These are phyloP conservation scores for Lathyrus tuberosus DNA, from an alignment of 306 rosid species.

Conservation along the genomic window DNA sequence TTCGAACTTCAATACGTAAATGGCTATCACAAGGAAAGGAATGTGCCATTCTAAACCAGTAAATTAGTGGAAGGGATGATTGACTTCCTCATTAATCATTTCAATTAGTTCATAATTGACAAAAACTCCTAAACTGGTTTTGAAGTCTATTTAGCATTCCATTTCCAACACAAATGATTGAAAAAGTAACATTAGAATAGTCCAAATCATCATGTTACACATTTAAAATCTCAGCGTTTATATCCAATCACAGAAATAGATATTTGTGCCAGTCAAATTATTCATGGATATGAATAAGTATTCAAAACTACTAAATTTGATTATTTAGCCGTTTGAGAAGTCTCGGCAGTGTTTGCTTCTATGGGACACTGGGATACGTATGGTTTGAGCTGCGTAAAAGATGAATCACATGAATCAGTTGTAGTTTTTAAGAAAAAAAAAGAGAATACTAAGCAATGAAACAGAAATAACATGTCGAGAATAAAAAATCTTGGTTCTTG, in stretches of 20 bases:
- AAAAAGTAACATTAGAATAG: neutral
- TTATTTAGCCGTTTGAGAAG: conserved; percentile 43
- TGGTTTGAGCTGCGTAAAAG: conserved; percentile 53
- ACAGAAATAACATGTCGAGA: conserved; percentile 5
- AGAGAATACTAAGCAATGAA: neutral
- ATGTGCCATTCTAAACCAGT: neutral
- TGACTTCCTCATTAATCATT: no score
- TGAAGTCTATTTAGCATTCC: neutral
- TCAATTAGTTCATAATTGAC: no score
- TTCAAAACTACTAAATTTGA: neutral
- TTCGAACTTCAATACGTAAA: neutral
- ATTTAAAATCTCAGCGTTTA: neutral
- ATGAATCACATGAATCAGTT: conserved; percentile 19
- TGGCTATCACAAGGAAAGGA: neutral
- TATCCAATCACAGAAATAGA: neutral
- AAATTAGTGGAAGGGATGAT: neutral
- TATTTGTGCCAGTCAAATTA: neutral
- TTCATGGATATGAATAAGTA: conserved; percentile 7
- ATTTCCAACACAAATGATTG: neutral
- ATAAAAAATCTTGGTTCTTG: conserved; percentile 11
- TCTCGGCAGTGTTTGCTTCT: conserved; percentile 39
- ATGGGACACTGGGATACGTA: conserved; percentile 60
- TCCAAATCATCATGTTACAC: neutral
- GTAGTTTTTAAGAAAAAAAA: neutral
- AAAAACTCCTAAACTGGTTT: no score